Evolutionary conservation across 176 grass and related monocot genomes (phyloP), one percentile per base, ranked within the genome.

Genomic region (Tillandsia fasciculata): DNA sequence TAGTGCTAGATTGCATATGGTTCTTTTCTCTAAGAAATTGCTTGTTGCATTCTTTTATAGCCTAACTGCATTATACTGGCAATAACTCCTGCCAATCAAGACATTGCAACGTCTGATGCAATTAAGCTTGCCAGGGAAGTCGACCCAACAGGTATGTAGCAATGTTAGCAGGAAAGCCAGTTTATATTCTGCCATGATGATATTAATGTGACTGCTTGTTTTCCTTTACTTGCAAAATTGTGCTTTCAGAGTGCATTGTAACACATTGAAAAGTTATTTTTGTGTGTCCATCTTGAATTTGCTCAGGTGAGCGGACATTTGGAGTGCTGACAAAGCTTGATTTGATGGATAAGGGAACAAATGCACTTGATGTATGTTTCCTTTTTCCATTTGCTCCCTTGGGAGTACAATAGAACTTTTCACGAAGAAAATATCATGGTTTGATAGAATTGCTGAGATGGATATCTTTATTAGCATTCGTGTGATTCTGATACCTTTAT

Each of bases 61-160:
- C 83, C 92, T 0, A 96, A 96, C 72, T 80, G 83, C 76, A 63
- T 96, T 67, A 89, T 96, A 80, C 70, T 96, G 47, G 92, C 92
- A 29, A 96, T 91, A 70, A 84, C 88, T 53, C 92, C 92, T 49
- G 92, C 92, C 51, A 96, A 96, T 82, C 92, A 96, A 88, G 92
- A 96, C 80, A 96, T 91, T 77, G 92, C 92, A 81, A 91, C 92
- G 75, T 96, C 92, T 24, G 88, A 96, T 86, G 92, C 92, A 51
- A 96, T 96, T 75, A 96, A 96, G 56, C 85, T 96, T 56, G 88
- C 92, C 74, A 75, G 80, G 63, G 88, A 96, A 72, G 91, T 91
- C 74, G 91, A 91, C 76, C 85, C 87, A 57, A 75, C 80, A 83
- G 87, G 91, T 96, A 85, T 20, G 42, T 53, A 71, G 33, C 70